Conservation (phyloP, 176 grass and related monocot species). For the Triticum urartu region DNA sequence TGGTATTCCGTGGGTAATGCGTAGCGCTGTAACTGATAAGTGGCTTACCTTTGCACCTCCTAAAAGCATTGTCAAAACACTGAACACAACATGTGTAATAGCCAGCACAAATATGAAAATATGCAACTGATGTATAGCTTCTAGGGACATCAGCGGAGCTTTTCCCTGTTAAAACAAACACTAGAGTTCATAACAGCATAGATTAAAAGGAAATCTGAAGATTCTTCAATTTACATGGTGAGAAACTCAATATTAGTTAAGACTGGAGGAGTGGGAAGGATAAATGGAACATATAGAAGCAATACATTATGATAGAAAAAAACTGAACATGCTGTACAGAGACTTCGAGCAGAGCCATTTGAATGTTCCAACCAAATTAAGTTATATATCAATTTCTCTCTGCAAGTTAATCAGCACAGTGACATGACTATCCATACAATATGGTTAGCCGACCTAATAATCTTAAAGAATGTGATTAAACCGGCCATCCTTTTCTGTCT, state of each 20-base stretch:
- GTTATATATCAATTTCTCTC: background rate
- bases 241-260: background rate
- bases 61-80: slow-evolving; percentile 78
- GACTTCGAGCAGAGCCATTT: background rate
- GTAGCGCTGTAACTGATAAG: background rate
- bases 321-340: background rate
- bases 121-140: slow-evolving; percentile 88
- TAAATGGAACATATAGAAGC: background rate
- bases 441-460: background rate
- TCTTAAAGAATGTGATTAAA: background rate
- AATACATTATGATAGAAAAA: background rate
- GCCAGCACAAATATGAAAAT: slow-evolving; percentile 96
- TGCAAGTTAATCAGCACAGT: background rate
- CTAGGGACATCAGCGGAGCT: slow-evolving; percentile 75
- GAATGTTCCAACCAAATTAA: background rate
- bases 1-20: background rate
- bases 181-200: background rate
- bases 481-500: background rate
- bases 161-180: slow-evolving; percentile 54
- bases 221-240: background rate
- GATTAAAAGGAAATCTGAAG: background rate
- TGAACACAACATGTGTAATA: slow-evolving; percentile 79
- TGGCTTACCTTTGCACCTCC: slow-evolving; percentile 72
- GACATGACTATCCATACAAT: background rate
- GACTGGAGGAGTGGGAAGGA: background rate